Evolutionary conservation across 768 basidiomycete genomes (phyloP).

Genomic region (Epithele typhae): DNA sequence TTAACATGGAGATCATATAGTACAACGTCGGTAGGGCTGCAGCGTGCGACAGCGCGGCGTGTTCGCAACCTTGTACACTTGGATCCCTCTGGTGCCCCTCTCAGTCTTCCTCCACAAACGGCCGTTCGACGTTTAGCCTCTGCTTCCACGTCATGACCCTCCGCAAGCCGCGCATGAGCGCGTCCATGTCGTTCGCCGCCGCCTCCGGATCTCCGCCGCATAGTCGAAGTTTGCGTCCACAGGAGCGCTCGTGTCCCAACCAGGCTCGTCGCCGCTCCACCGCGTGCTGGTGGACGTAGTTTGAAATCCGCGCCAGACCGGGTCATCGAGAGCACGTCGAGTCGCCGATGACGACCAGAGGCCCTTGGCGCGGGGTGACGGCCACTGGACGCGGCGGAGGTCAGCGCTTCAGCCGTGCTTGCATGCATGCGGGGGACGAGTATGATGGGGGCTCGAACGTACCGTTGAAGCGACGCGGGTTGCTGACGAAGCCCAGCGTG

Average conservation of each 20-base stretch:
- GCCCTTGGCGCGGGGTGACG: conserved; percentile 59
- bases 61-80: too few species aligned
- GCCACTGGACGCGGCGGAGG: too few species aligned
- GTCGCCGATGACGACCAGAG: conserved; percentile 61
- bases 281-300: conserved; percentile 48
- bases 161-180: conserved; percentile 25
- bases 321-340: conserved; percentile 52
- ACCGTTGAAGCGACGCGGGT: conserved; percentile 44
- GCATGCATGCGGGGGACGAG: too few species aligned
- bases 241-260: conserved; percentile 31
- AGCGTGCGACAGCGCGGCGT: too few species aligned
- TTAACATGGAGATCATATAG: too few species aligned
- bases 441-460: conserved; percentile 15
- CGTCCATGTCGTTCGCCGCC: conserved; percentile 32
- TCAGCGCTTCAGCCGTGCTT: too few species aligned
- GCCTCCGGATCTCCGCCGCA: conserved; percentile 24
- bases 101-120: conserved; percentile 10
- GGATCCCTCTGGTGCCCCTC: too few species aligned
- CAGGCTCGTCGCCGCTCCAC: conserved; percentile 41
- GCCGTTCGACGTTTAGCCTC: conserved; percentile 15
- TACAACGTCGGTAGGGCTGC: too few species aligned
- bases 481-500: conserved; percentile 31
- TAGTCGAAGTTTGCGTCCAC: conserved; percentile 39
- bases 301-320: conserved; percentile 59
- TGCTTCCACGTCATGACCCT: conserved; percentile 13